Evolutionary conservation across 768 basidiomycete species (phyloP).

Genomic region (Pisolithus tinctorius): DNA sequence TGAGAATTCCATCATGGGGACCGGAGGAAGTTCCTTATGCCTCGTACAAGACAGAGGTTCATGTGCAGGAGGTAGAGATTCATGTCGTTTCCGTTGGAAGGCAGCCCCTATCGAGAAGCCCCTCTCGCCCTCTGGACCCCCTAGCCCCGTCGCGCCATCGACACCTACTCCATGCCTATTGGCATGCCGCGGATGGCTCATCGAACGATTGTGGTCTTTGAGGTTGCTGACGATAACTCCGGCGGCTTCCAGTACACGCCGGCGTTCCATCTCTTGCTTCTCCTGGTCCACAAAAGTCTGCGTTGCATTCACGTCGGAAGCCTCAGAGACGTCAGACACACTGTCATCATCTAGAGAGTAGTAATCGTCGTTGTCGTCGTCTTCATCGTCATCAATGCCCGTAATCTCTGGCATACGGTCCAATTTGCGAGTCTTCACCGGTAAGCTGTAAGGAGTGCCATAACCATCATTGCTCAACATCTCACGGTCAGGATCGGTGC

Average conservation of each 20-base stretch:
- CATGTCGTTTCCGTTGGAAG: slow-evolving; percentile 12
- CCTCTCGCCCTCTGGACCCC: background rate
- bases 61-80: slow-evolving; percentile 13
- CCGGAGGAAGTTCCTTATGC: slow-evolving; percentile 49
- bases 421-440: slow-evolving; percentile 8
- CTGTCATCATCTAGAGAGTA: slow-evolving; percentile 26
- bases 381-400: slow-evolving; percentile 12
- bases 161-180: background rate
- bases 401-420: slow-evolving; percentile 3
- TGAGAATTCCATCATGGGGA: slow-evolving; percentile 32
- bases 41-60: background rate
- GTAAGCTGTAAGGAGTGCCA: slow-evolving; percentile 18
- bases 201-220: background rate
- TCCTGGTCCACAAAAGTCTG: slow-evolving; percentile 47
- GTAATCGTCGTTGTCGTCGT: slow-evolving; percentile 28
- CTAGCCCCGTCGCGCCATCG: background rate
- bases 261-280: slow-evolving; percentile 67
- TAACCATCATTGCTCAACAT: slow-evolving; percentile 12
- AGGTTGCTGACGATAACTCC: slow-evolving; percentile 62
- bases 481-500: slow-evolving; percentile 1
- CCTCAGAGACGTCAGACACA: slow-evolving; percentile 15
- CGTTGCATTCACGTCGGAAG: slow-evolving; percentile 21
- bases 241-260: slow-evolving; percentile 81
- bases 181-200: background rate
- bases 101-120: background rate